Conservation (phyloP, 2,329 filamentous ascomycete genomes). For the Sphaerulina musiva region DNA sequence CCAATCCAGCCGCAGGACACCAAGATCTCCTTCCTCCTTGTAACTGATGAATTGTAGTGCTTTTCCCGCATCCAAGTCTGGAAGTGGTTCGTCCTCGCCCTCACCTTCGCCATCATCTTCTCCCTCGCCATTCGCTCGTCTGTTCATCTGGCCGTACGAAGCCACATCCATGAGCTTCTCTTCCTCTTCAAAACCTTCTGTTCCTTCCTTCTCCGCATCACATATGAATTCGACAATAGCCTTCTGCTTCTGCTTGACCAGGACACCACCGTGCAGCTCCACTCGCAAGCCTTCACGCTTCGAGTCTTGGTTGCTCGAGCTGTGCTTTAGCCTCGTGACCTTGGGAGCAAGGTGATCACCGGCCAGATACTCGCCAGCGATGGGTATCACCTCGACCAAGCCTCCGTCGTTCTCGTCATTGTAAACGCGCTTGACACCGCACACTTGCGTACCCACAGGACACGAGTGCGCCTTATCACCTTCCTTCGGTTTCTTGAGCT, state of each 20-base stretch:
- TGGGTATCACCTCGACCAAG: conserved; percentile 57
- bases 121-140: conserved; percentile 30
- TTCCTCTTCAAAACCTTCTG: conserved; percentile 60
- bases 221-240: conserved; percentile 83
- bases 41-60: conserved; percentile 75
- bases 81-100: conserved; percentile 30
- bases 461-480: conserved; percentile 52
- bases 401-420: conserved; percentile 44
- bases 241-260: conserved; percentile 56
- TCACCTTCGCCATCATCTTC: conserved; percentile 33
- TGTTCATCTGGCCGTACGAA: conserved; percentile 49
- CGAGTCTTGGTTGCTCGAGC: conserved; percentile 57
- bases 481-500: conserved; percentile 57
- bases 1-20: conserved; percentile 73
- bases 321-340: conserved; percentile 58
- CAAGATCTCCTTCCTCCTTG: conserved; percentile 49
- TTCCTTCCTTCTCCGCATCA: conserved; percentile 62
- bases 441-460: conserved; percentile 66
- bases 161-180: conserved; percentile 46
- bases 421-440: conserved; percentile 61
- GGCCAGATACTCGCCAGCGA: conserved; percentile 64
- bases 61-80: conserved; percentile 47
- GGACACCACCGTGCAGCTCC: conserved; percentile 56
- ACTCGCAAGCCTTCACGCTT: conserved; percentile 66
- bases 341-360: conserved; percentile 59